phyloP scores from a whole-genome alignment of 345 rosid species.

The Arabidopsis suecica region DNA sequence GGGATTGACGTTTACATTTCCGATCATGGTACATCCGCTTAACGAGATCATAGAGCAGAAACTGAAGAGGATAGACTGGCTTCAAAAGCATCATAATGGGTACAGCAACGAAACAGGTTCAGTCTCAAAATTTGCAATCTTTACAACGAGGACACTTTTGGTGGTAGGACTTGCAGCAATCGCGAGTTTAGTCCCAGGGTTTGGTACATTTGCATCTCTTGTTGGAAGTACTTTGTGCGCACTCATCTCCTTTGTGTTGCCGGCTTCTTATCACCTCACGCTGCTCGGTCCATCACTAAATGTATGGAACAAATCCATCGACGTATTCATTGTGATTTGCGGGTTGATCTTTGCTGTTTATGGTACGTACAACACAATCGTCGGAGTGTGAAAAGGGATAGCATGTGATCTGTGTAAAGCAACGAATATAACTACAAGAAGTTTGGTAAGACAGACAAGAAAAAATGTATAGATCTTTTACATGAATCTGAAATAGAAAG shows the following conservation, averaged over 20 bases:
- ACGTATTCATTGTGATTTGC: slow-evolving; percentile 58
- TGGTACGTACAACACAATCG: slow-evolving; percentile 68
- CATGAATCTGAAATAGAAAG: slow-evolving; percentile 7
- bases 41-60: slow-evolving; percentile 85
- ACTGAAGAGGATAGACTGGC: slow-evolving; percentile 53
- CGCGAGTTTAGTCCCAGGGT: slow-evolving; percentile 80
- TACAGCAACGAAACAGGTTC: slow-evolving; percentile 43
- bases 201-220: slow-evolving; percentile 69
- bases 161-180: slow-evolving; percentile 61
- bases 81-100: slow-evolving; percentile 46
- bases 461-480: slow-evolving; percentile 12
- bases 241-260: slow-evolving; percentile 79
- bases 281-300: slow-evolving; percentile 66
- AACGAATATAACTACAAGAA: not conserved
- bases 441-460: not conserved
- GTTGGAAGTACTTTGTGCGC: slow-evolving; percentile 89
- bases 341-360: slow-evolving; percentile 77
- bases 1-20: slow-evolving; percentile 84
- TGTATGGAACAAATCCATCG: slow-evolving; percentile 65
- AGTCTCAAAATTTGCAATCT: slow-evolving; percentile 48
- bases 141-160: slow-evolving; percentile 59
- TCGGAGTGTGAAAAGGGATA: slow-evolving; percentile 48
- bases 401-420: not conserved
- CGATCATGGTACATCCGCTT: slow-evolving; percentile 86
- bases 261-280: slow-evolving; percentile 75